A percentile compares a stretch with the other conserved stretches of the same genome.
Evolutionary conservation across 345 rosid species (phyloP).

Genomic region (Mangifera indica): DNA sequence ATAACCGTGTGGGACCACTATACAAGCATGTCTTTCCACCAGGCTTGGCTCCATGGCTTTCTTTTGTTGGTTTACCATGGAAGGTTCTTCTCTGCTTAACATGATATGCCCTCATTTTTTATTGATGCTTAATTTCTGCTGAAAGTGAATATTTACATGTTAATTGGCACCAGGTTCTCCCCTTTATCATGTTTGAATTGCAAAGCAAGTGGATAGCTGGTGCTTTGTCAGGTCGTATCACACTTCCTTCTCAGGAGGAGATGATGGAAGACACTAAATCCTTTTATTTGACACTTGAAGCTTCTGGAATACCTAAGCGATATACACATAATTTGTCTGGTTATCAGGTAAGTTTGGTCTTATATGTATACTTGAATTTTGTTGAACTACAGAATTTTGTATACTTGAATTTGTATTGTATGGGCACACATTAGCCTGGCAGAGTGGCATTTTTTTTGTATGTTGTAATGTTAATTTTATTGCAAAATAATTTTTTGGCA

Average conservation of each 20-base stretch:
- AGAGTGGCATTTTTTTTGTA: not conserved
- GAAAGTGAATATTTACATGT: not conserved
- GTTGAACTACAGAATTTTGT: too few relatives aligned
- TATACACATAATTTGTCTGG: slow-evolving; percentile 50
- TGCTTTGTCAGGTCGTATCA: slow-evolving; percentile 62
- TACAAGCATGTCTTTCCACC: slow-evolving; percentile 84
- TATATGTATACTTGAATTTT: not conserved
- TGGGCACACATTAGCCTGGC: not conserved
- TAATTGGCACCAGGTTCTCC: slow-evolving; percentile 44
- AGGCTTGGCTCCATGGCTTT: slow-evolving; percentile 61
- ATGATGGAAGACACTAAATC: slow-evolving; percentile 61
- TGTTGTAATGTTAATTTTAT: not conserved
- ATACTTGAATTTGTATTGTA: too few relatives aligned
- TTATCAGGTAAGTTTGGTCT: slow-evolving; percentile 41
- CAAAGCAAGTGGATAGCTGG: slow-evolving; percentile 95
- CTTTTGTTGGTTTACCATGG: slow-evolving; percentile 85
- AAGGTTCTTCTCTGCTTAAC: slow-evolving; percentile 41
- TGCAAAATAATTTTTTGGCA: not conserved
- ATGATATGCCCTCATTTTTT: slow-evolving; percentile 3
- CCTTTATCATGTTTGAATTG: slow-evolving; percentile 62
- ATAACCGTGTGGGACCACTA: slow-evolving; percentile 73
- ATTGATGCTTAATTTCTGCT: not conserved
- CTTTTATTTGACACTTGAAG: slow-evolving; percentile 54
- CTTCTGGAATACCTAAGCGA: slow-evolving; percentile 55
- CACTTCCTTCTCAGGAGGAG: slow-evolving; percentile 58